Conservation (phyloP, 2,329 filamentous ascomycete species). For the Fusarium verticillioides region DNA sequence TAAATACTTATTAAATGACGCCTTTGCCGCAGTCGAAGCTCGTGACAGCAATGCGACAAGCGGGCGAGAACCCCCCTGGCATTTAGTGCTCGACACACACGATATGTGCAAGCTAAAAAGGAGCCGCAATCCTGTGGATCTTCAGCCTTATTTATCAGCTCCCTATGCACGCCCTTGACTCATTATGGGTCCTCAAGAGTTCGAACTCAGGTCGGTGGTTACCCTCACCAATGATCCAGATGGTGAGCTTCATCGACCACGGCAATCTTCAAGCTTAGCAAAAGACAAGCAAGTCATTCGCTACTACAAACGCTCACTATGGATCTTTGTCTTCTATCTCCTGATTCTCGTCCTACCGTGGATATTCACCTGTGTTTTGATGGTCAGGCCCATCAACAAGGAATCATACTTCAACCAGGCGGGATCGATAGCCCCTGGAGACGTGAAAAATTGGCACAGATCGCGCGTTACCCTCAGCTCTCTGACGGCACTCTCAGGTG, state of each 20-base stretch:
- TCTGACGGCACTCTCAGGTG: not conserved
- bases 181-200: not conserved
- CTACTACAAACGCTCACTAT: not conserved
- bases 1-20: not conserved
- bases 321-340: not conserved
- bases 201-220: not conserved
- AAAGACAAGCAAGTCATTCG: not conserved
- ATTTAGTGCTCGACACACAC: not conserved
- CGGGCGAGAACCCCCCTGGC: not conserved
- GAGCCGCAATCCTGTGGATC: not conserved
- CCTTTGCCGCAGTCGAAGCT: not conserved
- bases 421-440: not conserved
- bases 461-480: not conserved
- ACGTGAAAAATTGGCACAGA: not conserved
- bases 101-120: not conserved
- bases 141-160: not conserved
- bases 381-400: slow-evolving; percentile 18
- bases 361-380: slow-evolving; percentile 18
- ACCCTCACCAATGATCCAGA: not conserved
- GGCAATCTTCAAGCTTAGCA: not conserved
- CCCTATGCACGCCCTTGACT: not conserved
- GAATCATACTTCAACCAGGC: slow-evolving; percentile 16
- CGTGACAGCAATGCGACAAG: not conserved
- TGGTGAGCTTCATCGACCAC: not conserved
- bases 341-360: slow-evolving; percentile 15